Conservation (phyloP, 345 rosid species). For the Citrus maxima region DNA sequence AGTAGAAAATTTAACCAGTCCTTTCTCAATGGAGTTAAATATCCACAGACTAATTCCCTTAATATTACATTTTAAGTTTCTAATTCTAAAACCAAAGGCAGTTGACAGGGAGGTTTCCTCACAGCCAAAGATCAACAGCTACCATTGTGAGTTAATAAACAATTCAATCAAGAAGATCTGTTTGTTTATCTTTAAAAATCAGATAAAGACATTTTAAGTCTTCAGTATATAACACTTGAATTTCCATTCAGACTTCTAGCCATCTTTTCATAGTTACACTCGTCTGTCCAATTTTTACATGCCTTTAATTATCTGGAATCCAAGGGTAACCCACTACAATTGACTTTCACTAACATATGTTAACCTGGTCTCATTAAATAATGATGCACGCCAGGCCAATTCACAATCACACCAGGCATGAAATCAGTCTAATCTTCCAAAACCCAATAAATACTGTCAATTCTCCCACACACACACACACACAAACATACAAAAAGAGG, state of each 20-base stretch:
- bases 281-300: background rate
- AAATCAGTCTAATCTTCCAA: background rate
- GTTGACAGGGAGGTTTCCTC: background rate
- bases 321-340: background rate
- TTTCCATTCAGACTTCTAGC: background rate
- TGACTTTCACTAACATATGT: background rate
- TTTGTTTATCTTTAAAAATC: background rate
- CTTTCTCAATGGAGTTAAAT: background rate
- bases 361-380: background rate
- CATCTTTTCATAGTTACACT: background rate
- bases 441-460: too few relatives aligned
- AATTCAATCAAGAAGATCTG: background rate
- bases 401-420: background rate
- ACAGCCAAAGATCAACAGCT: background rate
- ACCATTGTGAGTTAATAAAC: background rate
- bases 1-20: background rate
- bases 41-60: too few relatives aligned
- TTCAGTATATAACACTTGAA: background rate
- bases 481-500: background rate
- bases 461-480: too few relatives aligned
- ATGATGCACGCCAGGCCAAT: background rate
- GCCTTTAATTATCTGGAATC: background rate
- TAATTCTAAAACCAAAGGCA: background rate
- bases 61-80: background rate
- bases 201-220: background rate